Conservation (phyloP, 352 stramenopile species). For the Phytophthora sansomeana region DNA sequence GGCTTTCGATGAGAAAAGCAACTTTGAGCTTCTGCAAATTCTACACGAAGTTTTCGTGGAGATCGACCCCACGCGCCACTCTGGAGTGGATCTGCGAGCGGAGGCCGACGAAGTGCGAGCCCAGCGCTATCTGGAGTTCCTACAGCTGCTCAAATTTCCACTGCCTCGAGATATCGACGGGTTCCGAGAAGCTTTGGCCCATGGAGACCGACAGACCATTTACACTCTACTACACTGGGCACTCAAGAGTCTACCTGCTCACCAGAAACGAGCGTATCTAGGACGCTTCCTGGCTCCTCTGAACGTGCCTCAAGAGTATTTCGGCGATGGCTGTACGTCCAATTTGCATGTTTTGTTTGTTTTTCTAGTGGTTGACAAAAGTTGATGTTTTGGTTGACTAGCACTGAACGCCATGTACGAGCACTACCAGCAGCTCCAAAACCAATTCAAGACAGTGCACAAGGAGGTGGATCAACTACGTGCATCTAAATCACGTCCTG, state of each 20-base stretch:
- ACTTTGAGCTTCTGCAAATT: slow-evolving; percentile 94
- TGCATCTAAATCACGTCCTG: slow-evolving; percentile 76
- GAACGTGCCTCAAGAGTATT: slow-evolving; percentile 94
- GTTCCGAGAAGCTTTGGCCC: slow-evolving; percentile 79
- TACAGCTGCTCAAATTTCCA: slow-evolving; percentile 94
- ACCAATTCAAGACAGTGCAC: slow-evolving; percentile 93
- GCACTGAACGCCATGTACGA: slow-evolving; percentile 85
- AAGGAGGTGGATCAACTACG: slow-evolving; percentile 91
- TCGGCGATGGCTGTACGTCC: slow-evolving; percentile 84
- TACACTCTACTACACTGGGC: slow-evolving; percentile 95
- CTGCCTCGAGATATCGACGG: slow-evolving; percentile 74
- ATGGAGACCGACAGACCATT: slow-evolving; percentile 89
- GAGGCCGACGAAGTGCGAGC: slow-evolving; percentile 82
- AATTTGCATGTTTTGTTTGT: neutral
- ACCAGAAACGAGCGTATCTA: slow-evolving; percentile 96
- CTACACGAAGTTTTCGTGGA: slow-evolving; percentile 93
- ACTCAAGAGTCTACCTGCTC: slow-evolving; percentile 83
- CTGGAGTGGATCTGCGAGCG: slow-evolving; percentile 84
- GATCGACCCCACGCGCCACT: slow-evolving; percentile 85
- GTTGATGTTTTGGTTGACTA: slow-evolving; percentile 18
- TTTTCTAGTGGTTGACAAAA: neutral
- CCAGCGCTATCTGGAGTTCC: slow-evolving; percentile 91
- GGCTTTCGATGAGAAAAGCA: slow-evolving; percentile 95
- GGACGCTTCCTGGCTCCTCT: slow-evolving; percentile 92
- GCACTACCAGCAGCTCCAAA: slow-evolving; percentile 93